Base-by-base conservation (phyloP, 2,329 filamentous ascomycete species). In the Ophiostoma piceae region DNA sequence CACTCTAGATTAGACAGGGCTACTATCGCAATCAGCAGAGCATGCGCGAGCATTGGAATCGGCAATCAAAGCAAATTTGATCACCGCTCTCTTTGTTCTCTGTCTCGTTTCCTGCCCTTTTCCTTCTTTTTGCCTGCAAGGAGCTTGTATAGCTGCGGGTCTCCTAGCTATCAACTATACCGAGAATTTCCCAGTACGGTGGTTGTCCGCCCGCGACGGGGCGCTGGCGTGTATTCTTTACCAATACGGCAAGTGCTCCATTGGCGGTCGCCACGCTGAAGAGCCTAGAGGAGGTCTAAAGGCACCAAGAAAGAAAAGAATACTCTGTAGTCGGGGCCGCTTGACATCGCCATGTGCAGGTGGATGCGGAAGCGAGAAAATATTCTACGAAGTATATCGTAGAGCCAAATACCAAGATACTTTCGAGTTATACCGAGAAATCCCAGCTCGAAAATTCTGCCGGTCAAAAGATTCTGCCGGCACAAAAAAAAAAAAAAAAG, bases 391-490 rank as follows among this genome's bases (percentile, higher is more conserved):
- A 29, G 26, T 29, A 29, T 29, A 29, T 8, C 8, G 35, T 8
- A 35, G 22, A 57, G n/a, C 26, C 16, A 51, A 19, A 16, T 16
- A 62, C 57, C 6, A 62, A 29, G 54, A 26, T 62, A 32, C 26
- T 1, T 62, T 26, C 35, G 35, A 35, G 35, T 35, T 6, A 35
- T 35, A 35, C 35, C 35, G 35, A 35, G 35, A 35, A 35, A 35
- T 35, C 26, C 51, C 8, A 57, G 1, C 8, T 26, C 19, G 37
- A 66, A 66, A 66, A 66, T 66, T 66, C 65, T 66, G 65, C 65
- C 65, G 65, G 37, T 29, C 39, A 47, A 66, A 66, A 66, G 26
- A 66, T 64, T 64, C 65, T 43, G 54, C 64, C 39, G 65, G 64
- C 47, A 57, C 32, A 57, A 57, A 65, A 66, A 51, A 64, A 65